A percentile compares a stretch with the other conserved stretches of the same genome.
Evolutionary conservation across 1,284 basidiomycete genomes (phyloP).

Genomic region (Marasmius fiardii): DNA sequence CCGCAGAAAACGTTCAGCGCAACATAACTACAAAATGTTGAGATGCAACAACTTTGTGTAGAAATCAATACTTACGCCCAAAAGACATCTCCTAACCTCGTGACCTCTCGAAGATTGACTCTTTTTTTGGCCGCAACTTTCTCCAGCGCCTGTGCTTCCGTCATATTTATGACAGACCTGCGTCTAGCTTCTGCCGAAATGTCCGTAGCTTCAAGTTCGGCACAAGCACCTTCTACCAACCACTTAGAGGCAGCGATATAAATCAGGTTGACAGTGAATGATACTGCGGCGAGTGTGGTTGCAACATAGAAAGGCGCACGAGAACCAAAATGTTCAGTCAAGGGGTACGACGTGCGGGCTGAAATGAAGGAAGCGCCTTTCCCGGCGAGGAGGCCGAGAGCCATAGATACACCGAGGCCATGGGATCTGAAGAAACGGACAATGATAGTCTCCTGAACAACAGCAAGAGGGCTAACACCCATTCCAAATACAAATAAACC

Average conservation of each 20-base stretch:
- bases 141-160: constrained; percentile 62
- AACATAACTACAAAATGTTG: constrained; percentile 48
- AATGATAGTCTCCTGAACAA: constrained; percentile 76
- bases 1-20: constrained; percentile 72
- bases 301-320: constrained; percentile 76
- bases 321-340: constrained; percentile 64
- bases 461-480: constrained; percentile 72
- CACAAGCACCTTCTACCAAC: constrained; percentile 55
- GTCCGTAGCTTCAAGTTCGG: constrained; percentile 64
- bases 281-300: constrained; percentile 57
- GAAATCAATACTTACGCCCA: constrained; percentile 56
- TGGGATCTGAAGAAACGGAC: constrained; percentile 77
- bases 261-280: constrained; percentile 63
- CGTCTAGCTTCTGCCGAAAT: constrained; percentile 48
- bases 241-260: constrained; percentile 64
- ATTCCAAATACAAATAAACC: constrained; percentile 80
- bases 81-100: constrained; percentile 72
- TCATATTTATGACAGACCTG: constrained; percentile 37
- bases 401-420: constrained; percentile 76
- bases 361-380: constrained; percentile 75
- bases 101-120: constrained; percentile 57
- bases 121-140: constrained; percentile 61
- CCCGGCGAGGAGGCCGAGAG: constrained; percentile 74
- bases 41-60: not conserved
- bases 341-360: constrained; percentile 71